Percentiles rank a stretch among this genome's conserved stretches.
These are phyloP conservation scores for Macadamia tetraphylla DNA, from an alignment of 164 flowering plant genomes.

Conservation along the genomic window DNA sequence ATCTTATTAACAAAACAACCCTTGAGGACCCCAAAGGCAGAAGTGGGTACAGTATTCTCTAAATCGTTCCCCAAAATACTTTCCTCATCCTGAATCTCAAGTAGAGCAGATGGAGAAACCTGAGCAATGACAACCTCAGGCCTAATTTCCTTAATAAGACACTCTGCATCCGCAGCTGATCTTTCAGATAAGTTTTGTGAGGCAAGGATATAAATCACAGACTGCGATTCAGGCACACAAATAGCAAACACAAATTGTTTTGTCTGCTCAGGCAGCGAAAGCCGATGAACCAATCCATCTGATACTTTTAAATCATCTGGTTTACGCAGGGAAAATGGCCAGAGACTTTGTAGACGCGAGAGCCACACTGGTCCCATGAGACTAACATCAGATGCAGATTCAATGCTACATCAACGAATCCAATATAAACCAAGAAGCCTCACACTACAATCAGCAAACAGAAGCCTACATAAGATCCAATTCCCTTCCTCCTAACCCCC, in stretches of 20 bases:
- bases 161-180: slow-evolving; percentile 65
- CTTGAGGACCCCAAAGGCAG: slow-evolving; percentile 56
- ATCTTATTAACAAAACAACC: slow-evolving; percentile 59
- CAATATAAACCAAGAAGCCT: neutral
- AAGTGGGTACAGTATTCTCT: slow-evolving; percentile 47
- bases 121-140: slow-evolving; percentile 82
- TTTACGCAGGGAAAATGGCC: slow-evolving; percentile 57
- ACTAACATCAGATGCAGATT: neutral
- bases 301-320: slow-evolving; percentile 58
- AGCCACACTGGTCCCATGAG: slow-evolving; percentile 13
- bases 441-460: neutral
- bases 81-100: slow-evolving; percentile 17
- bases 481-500: neutral
- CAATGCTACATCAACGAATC: neutral
- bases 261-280: slow-evolving; percentile 59
- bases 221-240: slow-evolving; percentile 44
- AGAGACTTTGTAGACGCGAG: slow-evolving; percentile 36
- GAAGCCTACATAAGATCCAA: neutral
- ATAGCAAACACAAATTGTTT: slow-evolving; percentile 74
- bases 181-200: slow-evolving; percentile 75
- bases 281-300: slow-evolving; percentile 38
- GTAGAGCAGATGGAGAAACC: slow-evolving; percentile 26
- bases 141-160: slow-evolving; percentile 49
- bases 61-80: neutral
- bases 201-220: slow-evolving; percentile 62